Evolutionary conservation across 2,329 filamentous ascomycete species (phyloP).

Genomic region (Emmonsiellopsis sp.): DNA sequence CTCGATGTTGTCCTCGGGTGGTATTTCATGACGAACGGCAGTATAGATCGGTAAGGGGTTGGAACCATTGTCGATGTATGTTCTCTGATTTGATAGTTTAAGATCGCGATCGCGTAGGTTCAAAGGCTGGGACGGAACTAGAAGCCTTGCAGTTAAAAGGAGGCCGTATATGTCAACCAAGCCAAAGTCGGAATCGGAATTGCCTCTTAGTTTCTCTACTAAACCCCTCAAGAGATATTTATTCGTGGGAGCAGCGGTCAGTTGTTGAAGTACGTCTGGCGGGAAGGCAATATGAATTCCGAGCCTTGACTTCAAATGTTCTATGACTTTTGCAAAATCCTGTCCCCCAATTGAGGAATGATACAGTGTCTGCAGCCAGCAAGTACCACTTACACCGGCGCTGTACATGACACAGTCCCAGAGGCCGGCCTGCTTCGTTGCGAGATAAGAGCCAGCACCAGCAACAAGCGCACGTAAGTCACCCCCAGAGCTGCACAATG

Average conservation of each 20-base stretch:
- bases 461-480: slow-evolving; percentile 84
- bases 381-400: slow-evolving; percentile 88
- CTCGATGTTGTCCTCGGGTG: slow-evolving; percentile 33
- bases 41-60: slow-evolving; percentile 92
- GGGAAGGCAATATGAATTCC: slow-evolving; percentile 89
- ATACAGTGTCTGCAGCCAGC: slow-evolving; percentile 86
- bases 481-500: slow-evolving; percentile 88
- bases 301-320: slow-evolving; percentile 78
- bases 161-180: slow-evolving; percentile 90
- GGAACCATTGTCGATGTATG: slow-evolving; percentile 65
- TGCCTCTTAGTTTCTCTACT: slow-evolving; percentile 84
- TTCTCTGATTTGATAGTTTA: slow-evolving; percentile 80
- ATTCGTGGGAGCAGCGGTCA: slow-evolving; percentile 85
- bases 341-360: slow-evolving; percentile 67
- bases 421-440: slow-evolving; percentile 73
- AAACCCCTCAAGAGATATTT: slow-evolving; percentile 81
- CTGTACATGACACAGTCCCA: slow-evolving; percentile 95
- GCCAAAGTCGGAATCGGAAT: slow-evolving; percentile 70
- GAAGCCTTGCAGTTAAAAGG: slow-evolving; percentile 68
- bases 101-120: slow-evolving; percentile 68
- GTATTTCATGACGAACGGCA: slow-evolving; percentile 90
- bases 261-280: slow-evolving; percentile 66
- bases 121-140: slow-evolving; percentile 79
- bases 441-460: slow-evolving; percentile 77
- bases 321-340: slow-evolving; percentile 59